phyloP scores from a whole-genome alignment of 768 basidiomycete genomes.

The Steccherinum ochraceum region DNA sequence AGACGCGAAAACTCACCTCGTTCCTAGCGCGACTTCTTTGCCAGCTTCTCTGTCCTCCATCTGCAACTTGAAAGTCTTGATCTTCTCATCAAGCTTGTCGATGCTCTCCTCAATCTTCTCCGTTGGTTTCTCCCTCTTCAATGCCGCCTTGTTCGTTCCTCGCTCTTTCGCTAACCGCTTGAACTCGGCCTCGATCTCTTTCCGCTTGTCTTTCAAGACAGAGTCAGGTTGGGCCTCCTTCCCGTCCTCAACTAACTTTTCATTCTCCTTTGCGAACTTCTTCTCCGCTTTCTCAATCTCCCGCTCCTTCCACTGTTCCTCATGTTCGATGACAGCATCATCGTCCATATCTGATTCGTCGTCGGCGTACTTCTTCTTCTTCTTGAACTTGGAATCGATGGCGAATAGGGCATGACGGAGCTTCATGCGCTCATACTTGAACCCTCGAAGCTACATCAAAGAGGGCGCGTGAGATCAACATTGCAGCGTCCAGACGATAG shows the following conservation, averaged over 20 bases:
- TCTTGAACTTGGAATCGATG: conserved; percentile 75
- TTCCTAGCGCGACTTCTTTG: conserved; percentile 89
- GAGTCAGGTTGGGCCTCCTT: conserved; percentile 51
- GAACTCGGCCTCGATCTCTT: conserved; percentile 72
- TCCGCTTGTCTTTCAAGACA: conserved; percentile 62
- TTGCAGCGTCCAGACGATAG: neutral
- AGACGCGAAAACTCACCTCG: conserved; percentile 49
- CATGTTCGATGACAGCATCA: conserved; percentile 79
- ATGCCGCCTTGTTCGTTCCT: conserved; percentile 59
- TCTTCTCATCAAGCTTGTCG: conserved; percentile 78
- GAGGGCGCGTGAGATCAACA: neutral
- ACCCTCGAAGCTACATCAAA: conserved; percentile 66
- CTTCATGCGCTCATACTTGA: conserved; percentile 98
- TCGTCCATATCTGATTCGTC: conserved; percentile 95
- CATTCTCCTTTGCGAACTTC: conserved; percentile 93
- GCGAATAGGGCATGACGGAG: conserved; percentile 82
- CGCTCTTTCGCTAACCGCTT: conserved; percentile 72
- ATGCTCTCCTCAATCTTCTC: conserved; percentile 82
- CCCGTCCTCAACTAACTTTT: conserved; percentile 73
- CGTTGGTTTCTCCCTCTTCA: conserved; percentile 61
- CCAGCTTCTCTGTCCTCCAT: conserved; percentile 91
- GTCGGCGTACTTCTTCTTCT: conserved; percentile 67
- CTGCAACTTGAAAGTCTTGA: conserved; percentile 81
- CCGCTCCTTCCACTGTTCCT: conserved; percentile 68
- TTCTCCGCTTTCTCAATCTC: conserved; percentile 89